Base-by-base conservation (phyloP, 148 eudicot species). In the Fagopyrum homotropicum region DNA sequence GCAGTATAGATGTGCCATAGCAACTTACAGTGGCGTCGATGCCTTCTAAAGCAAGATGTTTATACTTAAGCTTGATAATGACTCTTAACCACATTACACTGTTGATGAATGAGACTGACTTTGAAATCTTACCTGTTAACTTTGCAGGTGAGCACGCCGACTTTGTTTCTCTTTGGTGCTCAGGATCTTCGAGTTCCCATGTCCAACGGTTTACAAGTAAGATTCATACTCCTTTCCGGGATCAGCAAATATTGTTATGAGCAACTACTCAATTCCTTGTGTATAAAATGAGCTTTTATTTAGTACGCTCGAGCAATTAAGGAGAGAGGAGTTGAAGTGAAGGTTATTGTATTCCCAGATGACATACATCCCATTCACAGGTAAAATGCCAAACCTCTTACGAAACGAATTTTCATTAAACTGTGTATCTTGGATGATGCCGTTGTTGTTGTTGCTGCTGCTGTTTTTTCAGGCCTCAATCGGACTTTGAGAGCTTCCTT, bases 171-270 rank as follows among this genome's bases (percentile, higher is more conserved):
- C 56, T 81, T 94, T 47, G 97, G 97, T 47, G 93, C 93, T 63
- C 73, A 84, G 78, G 97, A 94, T 85, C 93, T 91, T 51, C 97
- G 98, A 47, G 98, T 94, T 76, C 97, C 98, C 45, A 73, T 86
- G 69, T 85, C 88, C 73, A 87, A 84, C 72, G 98, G 97, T 9
- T 63, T 94, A 68, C 97, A 94, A 85, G 98, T 94, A 82, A 86
- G 81, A 43, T 60, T 26, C 54, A 69, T 7, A 40, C 48, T 56
- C 73, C 56, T 75, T 63, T 74, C 6, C 64, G 6, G 59, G 59
- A 14, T 19, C 19, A n/a, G 59, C 59, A 55, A 55, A 55, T 15
- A 55, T 55, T 55, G 59, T 55, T 15, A 16, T 55, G 4, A 55
- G 59, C 17, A 55, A 16, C 26, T 17, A 17, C 30, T 19, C 40